Evolutionary conservation across 768 basidiomycete species (phyloP).

Genomic region (Lactarius trivialis): DNA sequence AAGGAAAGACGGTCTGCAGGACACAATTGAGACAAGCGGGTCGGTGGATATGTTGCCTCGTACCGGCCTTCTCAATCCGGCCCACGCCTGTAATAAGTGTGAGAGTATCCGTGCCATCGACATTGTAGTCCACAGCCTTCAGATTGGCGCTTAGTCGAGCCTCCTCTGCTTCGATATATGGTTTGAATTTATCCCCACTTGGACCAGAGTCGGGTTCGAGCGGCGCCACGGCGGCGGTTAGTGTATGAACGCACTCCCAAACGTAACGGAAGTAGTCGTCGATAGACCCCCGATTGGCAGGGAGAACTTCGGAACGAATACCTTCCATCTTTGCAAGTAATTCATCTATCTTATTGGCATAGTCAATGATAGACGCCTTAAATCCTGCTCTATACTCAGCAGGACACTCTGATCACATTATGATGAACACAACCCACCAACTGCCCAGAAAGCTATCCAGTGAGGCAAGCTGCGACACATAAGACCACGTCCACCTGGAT

Average conservation of each 20-base stretch:
- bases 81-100: conserved; percentile 26
- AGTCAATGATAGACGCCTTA: conserved; percentile 12
- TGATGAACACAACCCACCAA: not conserved
- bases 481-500: not conserved
- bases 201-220: not conserved
- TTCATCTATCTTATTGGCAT: conserved; percentile 12
- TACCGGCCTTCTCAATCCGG: conserved; percentile 28
- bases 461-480: conserved; percentile 24
- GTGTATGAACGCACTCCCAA: conserved; percentile 2
- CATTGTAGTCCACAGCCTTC: conserved; percentile 25
- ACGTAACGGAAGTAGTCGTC: not conserved
- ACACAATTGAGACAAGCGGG: not conserved
- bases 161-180: conserved; percentile 26
- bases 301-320: conserved; percentile 1
- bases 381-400: conserved; percentile 5
- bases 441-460: conserved; percentile 32
- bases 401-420: not conserved
- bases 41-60: not conserved
- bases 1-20: conserved; percentile 14
- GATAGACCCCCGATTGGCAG: conserved; percentile 5
- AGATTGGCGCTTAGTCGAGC: conserved; percentile 25
- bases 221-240: not conserved
- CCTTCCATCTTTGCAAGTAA: conserved; percentile 19
- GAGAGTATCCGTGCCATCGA: conserved; percentile 29
- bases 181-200: conserved; percentile 20